Evolutionary conservation across 306 rosid species (phyloP).

Genomic region (Prinsepia uniflora): DNA sequence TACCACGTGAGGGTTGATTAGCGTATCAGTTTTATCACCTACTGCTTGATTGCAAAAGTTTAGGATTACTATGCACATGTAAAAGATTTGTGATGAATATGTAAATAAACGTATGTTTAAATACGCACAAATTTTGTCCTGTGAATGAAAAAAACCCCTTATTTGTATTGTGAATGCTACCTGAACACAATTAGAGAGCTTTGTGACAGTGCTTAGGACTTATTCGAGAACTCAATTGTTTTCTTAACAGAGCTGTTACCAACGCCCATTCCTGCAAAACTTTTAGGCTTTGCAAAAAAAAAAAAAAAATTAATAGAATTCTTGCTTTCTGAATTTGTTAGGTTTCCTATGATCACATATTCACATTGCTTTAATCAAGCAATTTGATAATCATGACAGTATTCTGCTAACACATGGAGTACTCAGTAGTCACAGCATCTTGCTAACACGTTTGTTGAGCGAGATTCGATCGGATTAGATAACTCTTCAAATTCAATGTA

Average conservation of each 20-base stretch:
- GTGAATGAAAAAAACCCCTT: background rate
- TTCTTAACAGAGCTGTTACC: background rate
- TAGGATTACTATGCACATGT: background rate
- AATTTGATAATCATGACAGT: no score
- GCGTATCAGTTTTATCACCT: background rate
- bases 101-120: background rate
- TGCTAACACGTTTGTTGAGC: no score
- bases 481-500: no score
- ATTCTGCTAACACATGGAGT: background rate
- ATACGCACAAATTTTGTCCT: background rate
- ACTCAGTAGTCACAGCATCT: no score
- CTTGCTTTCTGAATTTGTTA: no score
- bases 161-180: background rate
- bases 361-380: no score
- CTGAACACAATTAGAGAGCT: background rate
- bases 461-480: no score
- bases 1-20: background rate
- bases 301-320: no score
- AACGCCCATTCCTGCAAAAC: no score
- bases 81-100: background rate
- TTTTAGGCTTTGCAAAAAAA: no score
- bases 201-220: constrained; percentile 2
- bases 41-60: background rate
- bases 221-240: background rate
- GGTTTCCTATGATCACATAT: no score